Percentiles rank a stretch among this genome's conserved stretches.
Conservation (phyloP, 169 alveolate genomes). For the Plasmodium coatneyi region DNA sequence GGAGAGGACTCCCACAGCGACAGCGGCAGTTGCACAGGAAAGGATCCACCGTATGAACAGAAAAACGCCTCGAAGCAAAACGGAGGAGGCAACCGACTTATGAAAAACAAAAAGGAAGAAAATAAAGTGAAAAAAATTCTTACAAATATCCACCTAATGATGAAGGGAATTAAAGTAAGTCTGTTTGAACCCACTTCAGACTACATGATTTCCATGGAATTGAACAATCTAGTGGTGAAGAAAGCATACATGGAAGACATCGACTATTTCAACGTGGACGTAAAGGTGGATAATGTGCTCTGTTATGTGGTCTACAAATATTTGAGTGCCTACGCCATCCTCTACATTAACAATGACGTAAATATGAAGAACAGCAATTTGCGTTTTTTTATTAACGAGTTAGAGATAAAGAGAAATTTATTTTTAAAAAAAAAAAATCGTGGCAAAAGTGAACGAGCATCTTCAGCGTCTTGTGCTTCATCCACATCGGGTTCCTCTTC, state of each 20-base stretch:
- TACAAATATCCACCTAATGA: conserved; percentile 10
- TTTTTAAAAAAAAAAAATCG: conserved; percentile 18
- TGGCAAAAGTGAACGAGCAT: not conserved
- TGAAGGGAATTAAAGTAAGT: conserved; percentile 23
- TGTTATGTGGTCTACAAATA: conserved; percentile 43
- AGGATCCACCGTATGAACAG: not conserved
- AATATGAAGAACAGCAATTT: conserved; percentile 29
- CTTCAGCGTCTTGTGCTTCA: not conserved
- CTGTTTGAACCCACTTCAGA: conserved; percentile 23
- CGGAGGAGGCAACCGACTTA: not conserved
- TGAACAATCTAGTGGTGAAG: conserved; percentile 7
- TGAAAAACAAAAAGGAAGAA: not conserved
- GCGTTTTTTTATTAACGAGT: conserved; percentile 19
- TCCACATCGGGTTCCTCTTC: not conserved
- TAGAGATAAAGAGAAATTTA: conserved; percentile 27
- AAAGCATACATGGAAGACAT: conserved; percentile 47
- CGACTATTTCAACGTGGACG: conserved; percentile 34
- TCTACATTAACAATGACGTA: conserved; percentile 25
- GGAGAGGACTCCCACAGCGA: not conserved
- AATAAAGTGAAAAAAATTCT: not conserved
- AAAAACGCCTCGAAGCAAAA: not conserved
- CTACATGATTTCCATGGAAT: conserved; percentile 30
- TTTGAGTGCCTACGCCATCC: conserved; percentile 30
- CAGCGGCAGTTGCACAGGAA: not conserved
- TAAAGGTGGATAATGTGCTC: conserved; percentile 12